Percentiles rank a stretch among this genome's conserved stretches.
These are phyloP conservation scores for Dipsacomyces acuminosporus DNA, from an alignment of 371 early-diverging fungal species.

Conservation along the genomic window DNA sequence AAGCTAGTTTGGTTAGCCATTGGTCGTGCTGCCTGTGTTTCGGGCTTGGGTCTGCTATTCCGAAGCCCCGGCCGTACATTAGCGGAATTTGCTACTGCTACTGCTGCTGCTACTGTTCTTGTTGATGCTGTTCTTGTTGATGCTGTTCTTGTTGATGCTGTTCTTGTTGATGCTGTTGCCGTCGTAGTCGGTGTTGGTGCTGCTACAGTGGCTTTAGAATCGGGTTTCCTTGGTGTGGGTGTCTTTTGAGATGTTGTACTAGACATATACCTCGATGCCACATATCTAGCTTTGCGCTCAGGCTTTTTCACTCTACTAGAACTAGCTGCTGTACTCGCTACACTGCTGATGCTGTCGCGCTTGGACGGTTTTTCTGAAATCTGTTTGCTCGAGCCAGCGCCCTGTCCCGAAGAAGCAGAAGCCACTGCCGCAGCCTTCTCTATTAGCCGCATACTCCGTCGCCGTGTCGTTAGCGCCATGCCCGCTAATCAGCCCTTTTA, in stretches of 20 bases:
- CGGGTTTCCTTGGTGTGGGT: constrained; percentile 2
- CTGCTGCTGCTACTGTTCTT: neutral
- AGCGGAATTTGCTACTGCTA: too few species aligned
- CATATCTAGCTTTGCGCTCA: constrained; percentile 17
- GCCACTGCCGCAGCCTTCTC: constrained; percentile 6
- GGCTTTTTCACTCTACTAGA: constrained; percentile 19
- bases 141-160: neutral
- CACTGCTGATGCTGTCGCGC: constrained; percentile 10
- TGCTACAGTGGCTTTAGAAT: neutral
- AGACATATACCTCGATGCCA: constrained; percentile 41
- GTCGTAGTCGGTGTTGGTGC: neutral
- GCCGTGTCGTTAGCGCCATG: constrained; percentile 24
- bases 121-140: neutral
- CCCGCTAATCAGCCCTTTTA: neutral
- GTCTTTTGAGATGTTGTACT: neutral
- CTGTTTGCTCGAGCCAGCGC: too few species aligned
- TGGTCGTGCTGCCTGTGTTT: neutral
- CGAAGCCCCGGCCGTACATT: too few species aligned
- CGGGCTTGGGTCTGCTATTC: too few species aligned
- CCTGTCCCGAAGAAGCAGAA: too few species aligned
- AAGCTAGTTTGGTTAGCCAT: too few species aligned
- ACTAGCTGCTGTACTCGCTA: constrained; percentile 4
- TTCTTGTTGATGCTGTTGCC: neutral
- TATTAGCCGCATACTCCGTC: constrained; percentile 27
- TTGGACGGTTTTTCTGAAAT: neutral